Conservation (phyloP, 495 filamentous ascomycete species). For the Neurospora discreta region DNA sequence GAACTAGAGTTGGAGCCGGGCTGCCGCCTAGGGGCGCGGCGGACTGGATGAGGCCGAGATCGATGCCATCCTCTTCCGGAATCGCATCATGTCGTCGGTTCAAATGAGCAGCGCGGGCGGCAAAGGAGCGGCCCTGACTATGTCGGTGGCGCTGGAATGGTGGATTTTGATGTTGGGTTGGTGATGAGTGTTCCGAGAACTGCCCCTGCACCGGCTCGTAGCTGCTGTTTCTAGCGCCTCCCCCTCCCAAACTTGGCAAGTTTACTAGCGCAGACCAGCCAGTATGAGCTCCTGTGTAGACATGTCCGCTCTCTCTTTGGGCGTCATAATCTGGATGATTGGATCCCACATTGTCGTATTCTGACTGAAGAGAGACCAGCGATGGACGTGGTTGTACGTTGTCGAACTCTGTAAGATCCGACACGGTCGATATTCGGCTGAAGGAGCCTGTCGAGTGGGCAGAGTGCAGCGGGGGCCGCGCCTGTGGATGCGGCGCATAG, state of each 20-base stretch:
- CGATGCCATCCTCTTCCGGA: conserved; percentile 30
- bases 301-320: background rate
- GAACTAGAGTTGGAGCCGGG: conserved; percentile 4
- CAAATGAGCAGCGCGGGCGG: conserved; percentile 2
- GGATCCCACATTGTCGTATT: conserved; percentile 9
- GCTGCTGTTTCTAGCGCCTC: conserved; percentile 5
- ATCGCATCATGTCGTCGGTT: conserved; percentile 26
- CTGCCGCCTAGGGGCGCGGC: conserved; percentile 22
- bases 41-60: conserved; percentile 26
- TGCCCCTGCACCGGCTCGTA: conserved; percentile 27
- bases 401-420: conserved; percentile 25
- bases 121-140: conserved; percentile 6
- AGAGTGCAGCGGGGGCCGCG: conserved; percentile 14
- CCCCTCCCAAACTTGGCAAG: conserved; percentile 4
- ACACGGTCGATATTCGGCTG: conserved; percentile 34
- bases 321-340: background rate
- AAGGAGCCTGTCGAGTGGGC: conserved; percentile 15
- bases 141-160: conserved; percentile 2
- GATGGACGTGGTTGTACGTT: conserved; percentile 28
- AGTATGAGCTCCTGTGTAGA: conserved; percentile 2
- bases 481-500: conserved; percentile 6
- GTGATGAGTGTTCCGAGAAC: background rate
- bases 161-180: background rate
- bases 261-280: conserved; percentile 9
- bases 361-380: conserved; percentile 30